Evolutionary conservation across 352 stramenopile species (phyloP), one percentile per base, ranked within the genome.

Genomic region (Pythium phragmitis): DNA sequence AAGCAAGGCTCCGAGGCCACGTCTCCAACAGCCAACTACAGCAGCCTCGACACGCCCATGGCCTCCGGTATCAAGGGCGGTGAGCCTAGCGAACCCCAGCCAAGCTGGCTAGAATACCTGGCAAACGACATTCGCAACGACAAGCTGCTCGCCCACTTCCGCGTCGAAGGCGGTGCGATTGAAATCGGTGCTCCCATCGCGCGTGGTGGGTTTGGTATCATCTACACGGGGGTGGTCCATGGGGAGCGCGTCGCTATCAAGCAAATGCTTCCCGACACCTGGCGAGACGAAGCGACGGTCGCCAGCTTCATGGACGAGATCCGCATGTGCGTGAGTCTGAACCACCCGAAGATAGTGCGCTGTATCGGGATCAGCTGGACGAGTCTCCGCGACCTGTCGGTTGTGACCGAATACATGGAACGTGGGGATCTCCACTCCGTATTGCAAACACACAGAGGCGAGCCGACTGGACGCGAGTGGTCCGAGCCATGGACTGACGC

Each of bases 281-380:
- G 65, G 9, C 55, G 49, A 4, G 37, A 70, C 37, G 59, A 73
- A 48, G 37, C 42, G n/a, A 54, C 21, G 19, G 41, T 57, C n/a
- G 37, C 23, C 39, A 69, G 39, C 52, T 77, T 77, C 30, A 67
- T 74, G 59, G 62, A 69, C 42, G 70, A 77, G 57, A 77, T 77
- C 36, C 64, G 68, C 17, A 55, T 77, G 43, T 74, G 70, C 45
- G 63, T 60, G 8, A 60, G 42, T 11, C 39, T 77, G 28, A 49
- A 69, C 37, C 70, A 77, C 33, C 70, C 70, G 6, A 77, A 77
- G 43, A 67, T 77, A 19, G 70, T 77, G 17, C 17, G 21, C 0
- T 76, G 66, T 36, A 26, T 76, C 19, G 69, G 69, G 5, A 55
- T 76, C 41, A 53, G 45, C 17, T 76, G 65, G 65, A 71, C 36